Evolutionary conservation across 2,329 filamentous ascomycete species (phyloP), one percentile per base, ranked within the genome.

Genomic region (Tolypocladium endophyticum): DNA sequence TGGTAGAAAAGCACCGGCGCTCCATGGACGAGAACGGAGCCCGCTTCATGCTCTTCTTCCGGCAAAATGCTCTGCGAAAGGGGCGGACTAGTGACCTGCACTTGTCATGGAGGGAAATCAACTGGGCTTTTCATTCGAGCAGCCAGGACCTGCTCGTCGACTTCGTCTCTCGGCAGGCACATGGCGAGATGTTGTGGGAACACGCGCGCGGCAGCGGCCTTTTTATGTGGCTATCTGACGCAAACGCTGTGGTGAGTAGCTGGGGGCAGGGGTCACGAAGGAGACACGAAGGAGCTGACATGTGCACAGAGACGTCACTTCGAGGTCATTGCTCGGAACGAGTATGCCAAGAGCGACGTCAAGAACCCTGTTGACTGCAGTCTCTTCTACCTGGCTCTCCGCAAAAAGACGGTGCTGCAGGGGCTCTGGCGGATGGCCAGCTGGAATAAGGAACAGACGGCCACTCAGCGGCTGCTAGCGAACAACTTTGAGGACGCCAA

Each of bases 361-460:
- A 94, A 92, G 71, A 93, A 96, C 66, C 94, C 94, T 0, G 85
- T 96, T 11, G 89, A 96, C 68, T 97, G 94, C 74, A 90, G 88
- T 64, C 77, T 99, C 11, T 96, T 89, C 74, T 99, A 97, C 71
- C 80, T 99, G 23, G 93, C 95, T 0, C 80, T 99, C 16, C 84
- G 82, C 64, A 97, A 97, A 77, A 99, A 99, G 73, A 82, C 88
- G 2, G 88, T 97, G 0, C 82, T 99, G 1, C 84, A 96, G 64
- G 92, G 92, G 0, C 79, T 99, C 0, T 99, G 94, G 94, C 86
- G 95, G 23, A 97, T 97, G 84, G 92, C 94, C 7, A 85, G 79
- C 47, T 94, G 94, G 87, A 88, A 95, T 67, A 85, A 82, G 60
- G 95, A 99, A 72, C 94, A 97, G 73, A 78, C 74, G 2, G 86